Percentiles rank a stretch among this genome's conserved stretches.
These are phyloP conservation scores for Aspergillus brasiliensis DNA, from an alignment of 2,329 filamentous ascomycete genomes.

Conservation along the genomic window DNA sequence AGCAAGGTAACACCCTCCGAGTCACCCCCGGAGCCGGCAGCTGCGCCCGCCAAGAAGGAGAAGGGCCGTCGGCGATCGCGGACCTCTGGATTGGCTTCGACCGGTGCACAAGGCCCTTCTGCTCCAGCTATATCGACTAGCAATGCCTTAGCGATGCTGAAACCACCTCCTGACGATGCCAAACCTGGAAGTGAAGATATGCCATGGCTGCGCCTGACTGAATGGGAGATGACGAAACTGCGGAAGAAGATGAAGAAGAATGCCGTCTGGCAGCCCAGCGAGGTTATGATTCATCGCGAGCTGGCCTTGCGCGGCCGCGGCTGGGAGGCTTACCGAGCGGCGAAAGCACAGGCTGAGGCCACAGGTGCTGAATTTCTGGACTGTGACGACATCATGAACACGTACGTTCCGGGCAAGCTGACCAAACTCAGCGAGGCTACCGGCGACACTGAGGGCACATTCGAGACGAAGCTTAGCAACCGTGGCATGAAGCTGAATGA, in stretches of 20 bases:
- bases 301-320: constrained; percentile 61
- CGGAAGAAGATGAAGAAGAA: constrained; percentile 73
- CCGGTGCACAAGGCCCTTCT: constrained; percentile 2
- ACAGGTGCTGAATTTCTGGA: constrained; percentile 60
- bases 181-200: constrained; percentile 61
- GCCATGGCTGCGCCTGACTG: constrained; percentile 66
- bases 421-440: constrained; percentile 46
- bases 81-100: constrained; percentile 10
- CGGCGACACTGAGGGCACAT: constrained; percentile 39
- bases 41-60: constrained; percentile 42
- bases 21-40: constrained; percentile 20
- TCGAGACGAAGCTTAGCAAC: constrained; percentile 58
- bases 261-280: constrained; percentile 67
- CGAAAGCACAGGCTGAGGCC: constrained; percentile 54
- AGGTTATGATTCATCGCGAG: constrained; percentile 67
- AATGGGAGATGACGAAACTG: constrained; percentile 68
- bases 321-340: constrained; percentile 52
- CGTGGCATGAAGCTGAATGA: constrained; percentile 63
- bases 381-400: constrained; percentile 51
- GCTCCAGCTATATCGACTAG: constrained; percentile 60
- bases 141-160: constrained; percentile 61
- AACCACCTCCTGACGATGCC: constrained; percentile 62
- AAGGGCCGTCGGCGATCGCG: constrained; percentile 40
- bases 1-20: constrained; percentile 28
- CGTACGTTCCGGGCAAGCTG: constrained; percentile 39